phyloP scores from a whole-genome alignment of 371 early-diverging fungal species.

The Paraphysoderma sedebokerense region DNA sequence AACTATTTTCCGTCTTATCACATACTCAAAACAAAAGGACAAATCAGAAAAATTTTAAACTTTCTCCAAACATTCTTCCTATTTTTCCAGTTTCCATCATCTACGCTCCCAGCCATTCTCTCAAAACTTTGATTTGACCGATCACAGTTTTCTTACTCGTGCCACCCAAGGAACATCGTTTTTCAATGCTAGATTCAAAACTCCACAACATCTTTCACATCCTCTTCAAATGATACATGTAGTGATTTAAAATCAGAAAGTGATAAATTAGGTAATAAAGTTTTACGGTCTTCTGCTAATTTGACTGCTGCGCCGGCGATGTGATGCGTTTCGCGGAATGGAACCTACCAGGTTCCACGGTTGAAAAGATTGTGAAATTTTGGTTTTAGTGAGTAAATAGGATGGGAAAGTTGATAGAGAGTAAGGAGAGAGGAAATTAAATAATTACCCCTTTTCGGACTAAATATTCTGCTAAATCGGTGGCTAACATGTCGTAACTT shows the following conservation, averaged over 20 bases:
- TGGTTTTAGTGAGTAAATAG: no score
- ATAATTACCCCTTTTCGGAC: conserved; percentile 47
- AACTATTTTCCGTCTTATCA: no score
- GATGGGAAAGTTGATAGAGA: no score
- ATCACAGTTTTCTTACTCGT: conserved; percentile 2
- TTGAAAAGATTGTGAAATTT: no score
- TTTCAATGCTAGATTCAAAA: conserved; percentile 4
- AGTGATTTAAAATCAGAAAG: conserved; percentile 60
- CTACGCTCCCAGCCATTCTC: not conserved
- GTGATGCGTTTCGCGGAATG: conserved; percentile 96
- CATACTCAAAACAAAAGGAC: no score
- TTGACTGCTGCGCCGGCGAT: conserved; percentile 89
- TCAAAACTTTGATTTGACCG: conserved; percentile 2
- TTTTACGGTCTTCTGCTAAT: conserved; percentile 68
- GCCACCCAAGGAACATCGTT: conserved; percentile 4
- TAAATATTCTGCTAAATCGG: conserved; percentile 92
- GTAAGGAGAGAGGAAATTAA: no score
- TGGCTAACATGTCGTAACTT: conserved; percentile 88
- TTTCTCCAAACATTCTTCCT: no score
- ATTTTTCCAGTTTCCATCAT: no score
- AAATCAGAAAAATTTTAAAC: no score
- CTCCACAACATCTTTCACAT: not conserved
- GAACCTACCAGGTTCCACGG: no score
- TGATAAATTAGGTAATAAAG: conserved; percentile 44
- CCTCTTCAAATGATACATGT: conserved; percentile 19